Evolutionary conservation across 176 grass and related monocot species (phyloP).

Genomic region (Avena atlantica): DNA sequence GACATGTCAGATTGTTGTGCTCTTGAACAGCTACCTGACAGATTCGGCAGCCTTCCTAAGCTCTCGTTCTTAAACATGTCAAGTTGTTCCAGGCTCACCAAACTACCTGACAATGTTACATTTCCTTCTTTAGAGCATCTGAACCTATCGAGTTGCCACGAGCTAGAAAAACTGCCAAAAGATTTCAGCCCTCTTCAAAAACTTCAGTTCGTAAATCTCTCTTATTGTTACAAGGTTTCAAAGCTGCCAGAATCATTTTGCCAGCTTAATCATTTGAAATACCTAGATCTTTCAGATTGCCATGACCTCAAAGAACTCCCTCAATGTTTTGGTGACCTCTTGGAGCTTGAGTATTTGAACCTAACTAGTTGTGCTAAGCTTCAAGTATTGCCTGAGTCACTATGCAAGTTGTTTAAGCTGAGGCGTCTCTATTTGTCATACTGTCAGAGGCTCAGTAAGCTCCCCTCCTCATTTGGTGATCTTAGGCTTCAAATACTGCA

Average conservation of each 20-base stretch:
- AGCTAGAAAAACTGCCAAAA: slow-evolving; percentile 25
- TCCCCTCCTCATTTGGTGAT: no score
- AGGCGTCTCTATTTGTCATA: no score
- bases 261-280: slow-evolving; percentile 37
- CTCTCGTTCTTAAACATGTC: background rate
- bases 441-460: no score
- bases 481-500: no score
- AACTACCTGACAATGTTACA: background rate
- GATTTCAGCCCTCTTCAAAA: slow-evolving; percentile 21
- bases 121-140: background rate
- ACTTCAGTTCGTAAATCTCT: slow-evolving; percentile 35
- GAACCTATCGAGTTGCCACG: background rate
- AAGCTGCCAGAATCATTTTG: slow-evolving; percentile 38
- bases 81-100: background rate
- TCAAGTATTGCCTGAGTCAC: no score
- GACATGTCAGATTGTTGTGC: background rate
- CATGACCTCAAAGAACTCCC: slow-evolving; percentile 39
- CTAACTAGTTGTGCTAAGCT: no score
- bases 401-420: no score
- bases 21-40: background rate
- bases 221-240: slow-evolving; percentile 31
- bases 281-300: slow-evolving; percentile 58
- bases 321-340: slow-evolving; percentile 24
- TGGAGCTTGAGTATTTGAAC: no score
- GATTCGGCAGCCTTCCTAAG: background rate